These are phyloP conservation scores for Fremontodendron californicum DNA, from an alignment of 345 rosid genomes.

Conservation along the genomic window DNA sequence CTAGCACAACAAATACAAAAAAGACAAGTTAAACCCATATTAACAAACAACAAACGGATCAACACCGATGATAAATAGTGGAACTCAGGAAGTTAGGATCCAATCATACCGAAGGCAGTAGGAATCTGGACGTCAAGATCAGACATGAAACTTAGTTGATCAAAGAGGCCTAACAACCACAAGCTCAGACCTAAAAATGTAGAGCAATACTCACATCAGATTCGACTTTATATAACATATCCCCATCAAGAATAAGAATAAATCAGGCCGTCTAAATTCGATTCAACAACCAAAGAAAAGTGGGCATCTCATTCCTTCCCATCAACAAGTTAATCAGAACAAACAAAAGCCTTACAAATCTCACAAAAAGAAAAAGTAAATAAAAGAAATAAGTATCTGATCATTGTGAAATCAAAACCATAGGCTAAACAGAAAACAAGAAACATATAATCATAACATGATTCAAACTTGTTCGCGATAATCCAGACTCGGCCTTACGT, in stretches of 20 bases:
- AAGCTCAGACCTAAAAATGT: conserved; percentile 1
- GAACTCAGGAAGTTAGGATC: background rate
- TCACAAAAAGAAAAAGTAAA: background rate
- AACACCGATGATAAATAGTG: background rate
- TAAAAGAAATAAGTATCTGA: background rate
- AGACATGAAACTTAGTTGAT: no score
- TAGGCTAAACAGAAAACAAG: background rate
- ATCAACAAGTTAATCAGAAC: background rate
- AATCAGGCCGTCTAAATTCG: background rate
- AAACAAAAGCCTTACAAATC: background rate
- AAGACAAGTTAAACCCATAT: background rate
- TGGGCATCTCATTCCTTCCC: background rate
- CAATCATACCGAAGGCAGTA: conserved; percentile 54
- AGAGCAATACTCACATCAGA: background rate
- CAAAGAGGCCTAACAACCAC: conserved; percentile 5
- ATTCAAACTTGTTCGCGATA: background rate
- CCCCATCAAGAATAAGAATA: background rate
- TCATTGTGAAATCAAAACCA: background rate
- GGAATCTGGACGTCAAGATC: no score
- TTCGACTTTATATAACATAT: background rate
- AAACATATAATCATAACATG: background rate
- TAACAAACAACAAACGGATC: background rate
- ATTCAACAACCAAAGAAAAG: background rate
- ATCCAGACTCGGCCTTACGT: background rate
- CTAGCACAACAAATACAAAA: conserved; percentile 21